These are phyloP conservation scores for Elsinoe australis DNA, from an alignment of 2,329 filamentous ascomycete species.

Conservation along the genomic window DNA sequence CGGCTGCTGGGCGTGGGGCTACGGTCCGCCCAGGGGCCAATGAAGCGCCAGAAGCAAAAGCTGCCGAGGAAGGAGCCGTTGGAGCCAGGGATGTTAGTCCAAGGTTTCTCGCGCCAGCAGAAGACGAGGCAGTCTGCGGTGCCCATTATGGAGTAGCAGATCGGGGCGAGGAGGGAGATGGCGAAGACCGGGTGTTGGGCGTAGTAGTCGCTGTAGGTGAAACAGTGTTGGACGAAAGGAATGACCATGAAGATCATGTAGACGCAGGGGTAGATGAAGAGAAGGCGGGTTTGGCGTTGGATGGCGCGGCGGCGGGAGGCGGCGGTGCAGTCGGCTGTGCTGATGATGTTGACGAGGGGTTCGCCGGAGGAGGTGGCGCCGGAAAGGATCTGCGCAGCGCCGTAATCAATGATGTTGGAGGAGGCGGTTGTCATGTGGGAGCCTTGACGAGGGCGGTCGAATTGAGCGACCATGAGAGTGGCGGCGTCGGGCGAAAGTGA, in stretches of 20 bases:
- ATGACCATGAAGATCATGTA: slow-evolving; percentile 67
- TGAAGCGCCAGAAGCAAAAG: slow-evolving; percentile 30
- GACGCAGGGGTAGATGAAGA: slow-evolving; percentile 68
- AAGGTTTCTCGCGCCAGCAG: slow-evolving; percentile 61
- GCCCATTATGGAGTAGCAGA: slow-evolving; percentile 58
- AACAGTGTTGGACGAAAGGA: slow-evolving; percentile 59
- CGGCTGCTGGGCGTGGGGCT: slow-evolving; percentile 1
- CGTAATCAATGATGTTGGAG: background rate
- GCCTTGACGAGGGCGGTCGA: slow-evolving; percentile 3
- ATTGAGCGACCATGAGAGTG: background rate
- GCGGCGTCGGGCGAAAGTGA: slow-evolving; percentile 4
- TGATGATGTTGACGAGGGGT: slow-evolving; percentile 12
- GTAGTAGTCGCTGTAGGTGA: slow-evolving; percentile 50
- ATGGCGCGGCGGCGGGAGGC: slow-evolving; percentile 40
- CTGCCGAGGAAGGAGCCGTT: slow-evolving; percentile 37
- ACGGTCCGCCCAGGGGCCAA: slow-evolving; percentile 3
- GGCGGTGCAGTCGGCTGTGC: slow-evolving; percentile 19
- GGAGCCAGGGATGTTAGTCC: slow-evolving; percentile 48
- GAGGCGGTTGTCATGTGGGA: slow-evolving; percentile 12
- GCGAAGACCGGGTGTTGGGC: slow-evolving; percentile 48
- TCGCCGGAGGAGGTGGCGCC: background rate
- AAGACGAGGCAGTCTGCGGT: slow-evolving; percentile 63
- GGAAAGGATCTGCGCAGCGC: slow-evolving; percentile 2
- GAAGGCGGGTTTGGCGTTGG: slow-evolving; percentile 58
- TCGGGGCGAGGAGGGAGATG: slow-evolving; percentile 48